Conservation (phyloP, 169 alveolate genomes). For the Fabrea salina region DNA sequence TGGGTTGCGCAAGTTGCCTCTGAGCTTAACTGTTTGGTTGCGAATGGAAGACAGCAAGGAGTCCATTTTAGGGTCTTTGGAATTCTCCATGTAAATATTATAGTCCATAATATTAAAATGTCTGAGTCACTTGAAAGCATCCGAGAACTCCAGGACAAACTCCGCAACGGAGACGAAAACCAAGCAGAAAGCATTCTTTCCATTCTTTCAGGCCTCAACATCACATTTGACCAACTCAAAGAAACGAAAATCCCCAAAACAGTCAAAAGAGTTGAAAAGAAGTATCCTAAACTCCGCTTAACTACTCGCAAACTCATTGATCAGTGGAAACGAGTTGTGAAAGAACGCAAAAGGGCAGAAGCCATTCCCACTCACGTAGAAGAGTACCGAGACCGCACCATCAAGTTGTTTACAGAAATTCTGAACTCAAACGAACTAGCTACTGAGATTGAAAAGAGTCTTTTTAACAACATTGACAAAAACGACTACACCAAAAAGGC, state of each 20-base stretch:
- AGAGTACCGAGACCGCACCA: neutral
- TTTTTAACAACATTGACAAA: neutral
- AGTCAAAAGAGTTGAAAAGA: slow-evolving; percentile 19
- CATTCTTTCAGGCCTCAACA: neutral
- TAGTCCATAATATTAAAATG: too few species aligned
- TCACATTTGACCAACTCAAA: slow-evolving; percentile 23
- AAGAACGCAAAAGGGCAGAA: neutral
- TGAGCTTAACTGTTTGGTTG: too few species aligned
- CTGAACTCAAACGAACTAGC: neutral
- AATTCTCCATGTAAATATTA: too few species aligned
- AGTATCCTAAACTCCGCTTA: slow-evolving; percentile 16
- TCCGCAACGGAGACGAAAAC: neutral
- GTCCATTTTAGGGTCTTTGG: too few species aligned
- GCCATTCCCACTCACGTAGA: neutral
- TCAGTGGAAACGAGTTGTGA: neutral
- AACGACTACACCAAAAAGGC: neutral
- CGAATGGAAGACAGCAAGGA: too few species aligned
- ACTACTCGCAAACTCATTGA: neutral
- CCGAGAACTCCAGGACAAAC: neutral
- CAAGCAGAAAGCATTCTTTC: neutral
- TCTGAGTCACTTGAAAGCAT: too few species aligned
- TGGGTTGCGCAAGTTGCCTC: too few species aligned
- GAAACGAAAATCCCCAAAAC: slow-evolving; percentile 32
- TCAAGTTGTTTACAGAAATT: neutral
- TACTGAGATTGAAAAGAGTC: slow-evolving; percentile 6